Percentiles rank a stretch among this genome's conserved stretches.
Conservation (phyloP, 306 rosid genomes). For the Alnus glutinosa region DNA sequence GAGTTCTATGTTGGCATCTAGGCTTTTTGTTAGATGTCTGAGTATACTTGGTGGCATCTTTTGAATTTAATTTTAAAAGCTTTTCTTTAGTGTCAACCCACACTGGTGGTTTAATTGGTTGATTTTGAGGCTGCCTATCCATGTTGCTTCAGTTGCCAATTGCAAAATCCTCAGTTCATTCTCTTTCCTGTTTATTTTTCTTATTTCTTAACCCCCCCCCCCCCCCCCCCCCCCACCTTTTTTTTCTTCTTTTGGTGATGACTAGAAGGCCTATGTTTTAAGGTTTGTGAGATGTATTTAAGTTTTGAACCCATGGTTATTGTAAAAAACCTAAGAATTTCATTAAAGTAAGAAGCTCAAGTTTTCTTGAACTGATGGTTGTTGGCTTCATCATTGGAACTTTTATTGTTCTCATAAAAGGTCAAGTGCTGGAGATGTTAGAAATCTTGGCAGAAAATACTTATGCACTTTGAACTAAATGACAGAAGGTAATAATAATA, state of each 20-base stretch:
- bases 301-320: background rate
- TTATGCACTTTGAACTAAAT: background rate
- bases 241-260: background rate
- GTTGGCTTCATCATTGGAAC: background rate
- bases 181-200: background rate
- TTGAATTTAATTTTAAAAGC: background rate
- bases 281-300: background rate
- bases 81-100: background rate
- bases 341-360: background rate
- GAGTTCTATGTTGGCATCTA: conserved; percentile 23
- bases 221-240: background rate
- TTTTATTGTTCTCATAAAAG: background rate
- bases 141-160: background rate
- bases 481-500: background rate
- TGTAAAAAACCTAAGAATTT: background rate
- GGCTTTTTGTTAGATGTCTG: background rate
- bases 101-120: background rate
- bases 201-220: background rate
- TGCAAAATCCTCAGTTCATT: background rate
- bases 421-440: background rate
- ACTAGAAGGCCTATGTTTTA: background rate
- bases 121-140: background rate
- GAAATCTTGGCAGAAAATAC: background rate
- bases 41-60: background rate
- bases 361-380: background rate